phyloP scores from a whole-genome alignment of 108 stramenopile species.

The Cyclostephanos invisitatus region DNA sequence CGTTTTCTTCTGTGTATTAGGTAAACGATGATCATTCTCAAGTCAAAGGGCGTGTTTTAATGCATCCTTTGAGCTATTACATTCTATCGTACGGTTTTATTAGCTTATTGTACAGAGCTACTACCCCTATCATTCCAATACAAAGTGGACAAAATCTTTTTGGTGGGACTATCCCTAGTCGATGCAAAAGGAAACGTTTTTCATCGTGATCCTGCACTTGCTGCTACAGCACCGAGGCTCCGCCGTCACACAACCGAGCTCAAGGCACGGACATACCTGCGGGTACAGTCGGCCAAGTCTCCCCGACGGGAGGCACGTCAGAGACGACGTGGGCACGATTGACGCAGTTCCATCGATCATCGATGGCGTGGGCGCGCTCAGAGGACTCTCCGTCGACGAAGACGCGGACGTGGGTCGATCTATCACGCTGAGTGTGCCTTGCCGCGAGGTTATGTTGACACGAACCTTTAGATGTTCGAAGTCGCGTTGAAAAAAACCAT shows the following conservation, averaged over 20 bases:
- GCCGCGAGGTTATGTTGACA: slow-evolving; percentile 6
- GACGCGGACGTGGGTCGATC: background rate
- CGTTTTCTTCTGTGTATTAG: no score
- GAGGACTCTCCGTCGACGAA: background rate
- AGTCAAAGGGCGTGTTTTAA: no score
- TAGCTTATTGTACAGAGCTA: no score
- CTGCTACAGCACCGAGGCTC: background rate
- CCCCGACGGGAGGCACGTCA: background rate
- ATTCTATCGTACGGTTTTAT: no score
- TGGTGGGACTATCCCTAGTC: background rate
- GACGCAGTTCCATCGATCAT: background rate
- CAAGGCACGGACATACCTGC: background rate
- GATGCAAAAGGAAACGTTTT: background rate
- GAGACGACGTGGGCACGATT: background rate
- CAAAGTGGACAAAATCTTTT: no score
- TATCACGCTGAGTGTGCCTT: slow-evolving; percentile 1
- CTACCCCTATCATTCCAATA: no score
- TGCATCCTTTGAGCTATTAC: no score
- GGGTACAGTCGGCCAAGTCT: background rate
- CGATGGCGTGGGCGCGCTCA: background rate
- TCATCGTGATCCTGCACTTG: background rate
- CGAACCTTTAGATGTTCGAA: slow-evolving; percentile 20
- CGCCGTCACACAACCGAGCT: background rate
- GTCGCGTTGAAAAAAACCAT: slow-evolving; percentile 4
- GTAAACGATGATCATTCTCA: no score